Evolutionary conservation across 495 filamentous ascomycete genomes (phyloP).

Genomic region (Penicillium fimorum): DNA sequence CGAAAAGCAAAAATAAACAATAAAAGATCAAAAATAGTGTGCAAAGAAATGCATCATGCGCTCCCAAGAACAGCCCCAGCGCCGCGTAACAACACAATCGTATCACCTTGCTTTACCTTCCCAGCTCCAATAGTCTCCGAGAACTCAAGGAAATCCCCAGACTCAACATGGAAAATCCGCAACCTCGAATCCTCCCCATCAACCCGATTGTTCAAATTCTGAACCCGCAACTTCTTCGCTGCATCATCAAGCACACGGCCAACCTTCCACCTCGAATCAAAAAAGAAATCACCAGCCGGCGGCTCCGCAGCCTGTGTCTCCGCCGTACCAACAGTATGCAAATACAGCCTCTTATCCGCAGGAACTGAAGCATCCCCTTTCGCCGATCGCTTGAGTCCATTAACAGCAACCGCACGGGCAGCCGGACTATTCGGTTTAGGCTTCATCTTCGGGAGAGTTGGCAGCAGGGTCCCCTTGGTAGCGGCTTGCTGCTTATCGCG

Average conservation of each 20-base stretch:
- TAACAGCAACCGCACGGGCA: constrained; percentile 60
- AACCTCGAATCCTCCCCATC: constrained; percentile 74
- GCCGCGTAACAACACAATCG: constrained; percentile 82
- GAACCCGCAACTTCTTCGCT: constrained; percentile 73
- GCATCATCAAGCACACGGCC: constrained; percentile 86
- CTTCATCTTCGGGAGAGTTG: constrained; percentile 46
- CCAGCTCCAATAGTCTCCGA: constrained; percentile 70
- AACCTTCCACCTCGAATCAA: constrained; percentile 80
- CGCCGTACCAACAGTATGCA: constrained; percentile 73
- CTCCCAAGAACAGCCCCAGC: constrained; percentile 61
- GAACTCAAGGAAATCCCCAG: constrained; percentile 80
- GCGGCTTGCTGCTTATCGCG: constrained; percentile 55
- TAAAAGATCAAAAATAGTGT: not conserved
- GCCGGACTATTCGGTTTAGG: constrained; percentile 59
- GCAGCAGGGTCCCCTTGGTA: constrained; percentile 37
- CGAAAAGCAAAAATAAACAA: constrained; percentile 10
- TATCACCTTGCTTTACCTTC: constrained; percentile 73
- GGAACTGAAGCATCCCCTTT: constrained; percentile 85
- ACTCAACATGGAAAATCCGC: constrained; percentile 88
- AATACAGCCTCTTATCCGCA: constrained; percentile 75
- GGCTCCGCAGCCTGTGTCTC: constrained; percentile 77
- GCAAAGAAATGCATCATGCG: constrained; percentile 18
- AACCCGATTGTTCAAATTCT: constrained; percentile 85
- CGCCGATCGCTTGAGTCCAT: constrained; percentile 75
- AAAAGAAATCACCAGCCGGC: constrained; percentile 79